Conservation (phyloP, 73 alveolate species). For the Uronychia setigera region DNA sequence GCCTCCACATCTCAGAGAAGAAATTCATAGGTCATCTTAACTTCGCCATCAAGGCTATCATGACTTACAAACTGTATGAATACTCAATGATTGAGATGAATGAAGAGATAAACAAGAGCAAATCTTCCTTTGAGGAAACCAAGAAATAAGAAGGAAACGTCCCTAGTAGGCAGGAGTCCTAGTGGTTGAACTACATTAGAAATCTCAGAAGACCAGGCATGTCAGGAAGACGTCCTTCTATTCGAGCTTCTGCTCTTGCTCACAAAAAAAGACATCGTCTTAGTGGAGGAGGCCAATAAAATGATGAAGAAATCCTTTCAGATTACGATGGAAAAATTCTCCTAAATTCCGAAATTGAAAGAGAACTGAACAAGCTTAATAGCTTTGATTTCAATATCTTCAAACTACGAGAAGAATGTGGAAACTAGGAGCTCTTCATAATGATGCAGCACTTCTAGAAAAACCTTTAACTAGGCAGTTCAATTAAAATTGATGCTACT, state of each 20-base stretch:
- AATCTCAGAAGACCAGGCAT: background rate
- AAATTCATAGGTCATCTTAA: background rate
- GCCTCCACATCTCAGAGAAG: constrained; percentile 1
- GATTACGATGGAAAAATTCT: background rate
- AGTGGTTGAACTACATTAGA: background rate
- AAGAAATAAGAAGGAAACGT: background rate
- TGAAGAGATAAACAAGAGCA: background rate
- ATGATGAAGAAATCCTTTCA: background rate
- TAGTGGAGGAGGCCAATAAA: too few species aligned
- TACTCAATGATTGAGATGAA: background rate
- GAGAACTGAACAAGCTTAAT: constrained; percentile 25
- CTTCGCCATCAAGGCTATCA: background rate
- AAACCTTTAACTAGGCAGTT: background rate
- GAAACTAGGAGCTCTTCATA: constrained; percentile 12
- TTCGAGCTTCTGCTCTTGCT: background rate
- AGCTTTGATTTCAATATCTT: constrained; percentile 8
- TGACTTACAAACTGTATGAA: background rate
- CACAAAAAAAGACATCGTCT: too few species aligned
- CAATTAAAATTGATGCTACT: background rate
- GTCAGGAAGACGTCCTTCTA: background rate
- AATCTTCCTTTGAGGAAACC: background rate
- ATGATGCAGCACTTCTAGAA: background rate
- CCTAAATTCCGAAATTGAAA: background rate
- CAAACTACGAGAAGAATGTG: constrained; percentile 8
- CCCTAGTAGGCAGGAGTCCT: background rate